phyloP scores from a whole-genome alignment of 2,329 filamentous ascomycete genomes.

The Amphichorda felina region DNA sequence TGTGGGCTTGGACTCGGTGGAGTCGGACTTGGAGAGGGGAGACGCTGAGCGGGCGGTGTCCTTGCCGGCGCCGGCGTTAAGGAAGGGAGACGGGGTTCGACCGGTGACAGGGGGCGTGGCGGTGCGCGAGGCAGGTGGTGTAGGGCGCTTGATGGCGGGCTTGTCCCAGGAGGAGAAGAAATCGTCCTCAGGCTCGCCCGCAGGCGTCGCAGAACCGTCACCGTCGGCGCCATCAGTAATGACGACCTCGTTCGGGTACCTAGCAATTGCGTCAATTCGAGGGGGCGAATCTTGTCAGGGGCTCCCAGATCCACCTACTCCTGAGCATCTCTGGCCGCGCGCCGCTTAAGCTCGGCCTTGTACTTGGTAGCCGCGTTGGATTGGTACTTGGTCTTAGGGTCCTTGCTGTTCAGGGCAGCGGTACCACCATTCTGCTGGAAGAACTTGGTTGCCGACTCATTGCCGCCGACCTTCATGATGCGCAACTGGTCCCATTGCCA shows the following conservation, averaged over 20 bases:
- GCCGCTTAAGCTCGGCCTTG: constrained; percentile 87
- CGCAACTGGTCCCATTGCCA: constrained; percentile 99
- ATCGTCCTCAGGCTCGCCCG: constrained; percentile 79
- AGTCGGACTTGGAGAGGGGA: constrained; percentile 56
- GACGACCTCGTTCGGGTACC: constrained; percentile 75
- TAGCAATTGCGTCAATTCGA: constrained; percentile 20
- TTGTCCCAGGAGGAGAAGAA: constrained; percentile 99
- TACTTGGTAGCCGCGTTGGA: constrained; percentile 92
- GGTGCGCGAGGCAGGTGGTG: constrained; percentile 82
- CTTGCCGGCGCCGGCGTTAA: constrained; percentile 66
- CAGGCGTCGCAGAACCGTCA: constrained; percentile 63
- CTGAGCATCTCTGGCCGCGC: constrained; percentile 70
- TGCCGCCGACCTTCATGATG: constrained; percentile 95
- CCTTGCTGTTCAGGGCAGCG: constrained; percentile 89
- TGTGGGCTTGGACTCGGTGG: constrained; percentile 36
- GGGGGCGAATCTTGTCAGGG: too few relatives aligned
- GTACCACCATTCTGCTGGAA: constrained; percentile 95
- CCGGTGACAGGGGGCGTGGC: constrained; percentile 58
- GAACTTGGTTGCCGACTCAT: constrained; percentile 95
- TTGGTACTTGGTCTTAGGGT: constrained; percentile 92
- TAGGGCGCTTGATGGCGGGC: constrained; percentile 90
- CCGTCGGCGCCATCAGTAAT: constrained; percentile 62
- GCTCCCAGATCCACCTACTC: constrained; percentile 47
- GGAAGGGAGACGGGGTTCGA: constrained; percentile 81
- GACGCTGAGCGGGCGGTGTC: constrained; percentile 69